A percentile compares a stretch with the other conserved stretches of the same genome.
phyloP scores from a whole-genome alignment of 176 grass and related monocot species.

The Avena sativa region DNA sequence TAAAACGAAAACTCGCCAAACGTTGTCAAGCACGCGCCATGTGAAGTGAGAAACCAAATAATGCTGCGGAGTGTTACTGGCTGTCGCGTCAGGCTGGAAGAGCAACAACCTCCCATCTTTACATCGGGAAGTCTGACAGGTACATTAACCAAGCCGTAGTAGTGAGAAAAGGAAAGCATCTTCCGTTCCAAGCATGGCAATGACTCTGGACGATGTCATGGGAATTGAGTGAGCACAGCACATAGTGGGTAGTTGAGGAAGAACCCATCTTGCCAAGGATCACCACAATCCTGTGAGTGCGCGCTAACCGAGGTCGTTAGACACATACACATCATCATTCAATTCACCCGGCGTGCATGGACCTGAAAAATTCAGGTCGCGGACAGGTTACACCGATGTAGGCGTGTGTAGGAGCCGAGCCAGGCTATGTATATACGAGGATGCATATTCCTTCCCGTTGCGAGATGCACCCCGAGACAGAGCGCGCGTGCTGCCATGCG shows the following conservation, averaged over 20 bases:
- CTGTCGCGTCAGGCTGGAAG: neutral
- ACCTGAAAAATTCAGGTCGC: neutral
- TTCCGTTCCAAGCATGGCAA: neutral
- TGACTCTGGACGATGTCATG: neutral
- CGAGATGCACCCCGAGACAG: neutral
- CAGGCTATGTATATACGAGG: neutral
- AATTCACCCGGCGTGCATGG: neutral
- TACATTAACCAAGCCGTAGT: neutral
- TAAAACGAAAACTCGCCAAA: no score
- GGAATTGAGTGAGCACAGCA: neutral
- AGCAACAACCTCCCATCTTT: neutral
- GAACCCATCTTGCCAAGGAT: neutral
- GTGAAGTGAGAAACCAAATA: no score
- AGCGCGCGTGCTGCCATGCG: neutral
- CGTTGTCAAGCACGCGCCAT: no score
- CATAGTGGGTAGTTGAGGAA: neutral
- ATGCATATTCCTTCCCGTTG: neutral
- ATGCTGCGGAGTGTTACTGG: no score
- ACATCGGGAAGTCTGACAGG: neutral
- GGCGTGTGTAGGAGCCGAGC: neutral
- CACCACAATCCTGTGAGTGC: neutral
- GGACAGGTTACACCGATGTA: neutral
- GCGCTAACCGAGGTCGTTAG: neutral
- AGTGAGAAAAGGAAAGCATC: neutral
- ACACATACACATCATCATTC: conserved; percentile 13